A percentile compares a stretch with the other conserved stretches of the same genome.
Evolutionary conservation across 441 rosid genomes (phyloP).

Genomic region (Jatropha podagrica): DNA sequence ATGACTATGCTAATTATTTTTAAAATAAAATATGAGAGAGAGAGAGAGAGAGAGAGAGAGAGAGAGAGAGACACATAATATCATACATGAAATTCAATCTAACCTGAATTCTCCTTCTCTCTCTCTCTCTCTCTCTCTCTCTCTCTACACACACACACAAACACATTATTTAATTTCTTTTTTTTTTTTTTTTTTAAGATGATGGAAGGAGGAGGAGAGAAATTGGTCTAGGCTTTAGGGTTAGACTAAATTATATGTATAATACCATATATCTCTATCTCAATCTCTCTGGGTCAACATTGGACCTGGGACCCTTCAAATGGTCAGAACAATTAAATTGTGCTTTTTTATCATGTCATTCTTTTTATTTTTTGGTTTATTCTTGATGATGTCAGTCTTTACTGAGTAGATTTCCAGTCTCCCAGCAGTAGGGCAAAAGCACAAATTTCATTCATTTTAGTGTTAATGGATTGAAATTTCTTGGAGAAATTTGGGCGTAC

Average conservation of each 20-base stretch:
- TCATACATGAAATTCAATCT: too few relatives aligned
- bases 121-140: too few relatives aligned
- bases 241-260: not conserved
- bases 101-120: too few relatives aligned
- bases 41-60: not conserved
- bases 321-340: not conserved
- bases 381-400: too few relatives aligned
- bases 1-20: not conserved
- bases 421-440: not conserved
- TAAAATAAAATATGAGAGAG: not conserved
- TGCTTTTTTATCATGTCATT: not conserved
- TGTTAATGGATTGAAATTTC: slow-evolving; percentile 6
- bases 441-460: not conserved
- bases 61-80: too few relatives aligned
- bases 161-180: too few relatives aligned
- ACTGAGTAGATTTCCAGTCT: not conserved
- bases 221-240: too few relatives aligned
- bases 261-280: too few relatives aligned
- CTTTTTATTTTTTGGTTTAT: not conserved
- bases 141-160: too few relatives aligned
- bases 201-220: too few relatives aligned
- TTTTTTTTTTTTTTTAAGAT: too few relatives aligned
- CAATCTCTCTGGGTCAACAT: not conserved
- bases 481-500: not conserved
- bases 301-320: not conserved